Conservation (phyloP, 2,329 filamentous ascomycete genomes). For the Periconia sp. region DNA sequence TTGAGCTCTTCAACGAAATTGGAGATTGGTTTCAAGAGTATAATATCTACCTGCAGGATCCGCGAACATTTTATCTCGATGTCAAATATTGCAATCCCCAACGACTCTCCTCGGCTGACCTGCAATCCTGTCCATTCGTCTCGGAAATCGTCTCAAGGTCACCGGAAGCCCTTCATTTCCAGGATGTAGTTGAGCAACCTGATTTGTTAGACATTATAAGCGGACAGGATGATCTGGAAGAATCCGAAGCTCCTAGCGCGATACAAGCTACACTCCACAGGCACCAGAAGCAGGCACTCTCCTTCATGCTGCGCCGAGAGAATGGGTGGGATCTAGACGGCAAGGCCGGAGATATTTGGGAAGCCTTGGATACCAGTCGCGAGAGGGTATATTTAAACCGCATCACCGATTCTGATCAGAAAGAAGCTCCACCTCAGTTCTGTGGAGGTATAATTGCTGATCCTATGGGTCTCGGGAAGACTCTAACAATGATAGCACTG, state of each 20-base stretch:
- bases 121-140: conserved; percentile 8
- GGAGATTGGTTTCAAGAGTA: conserved; percentile 30
- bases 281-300: conserved; percentile 19
- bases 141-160: conserved; percentile 22
- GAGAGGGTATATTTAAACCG: conserved; percentile 12
- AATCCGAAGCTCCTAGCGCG: not conserved
- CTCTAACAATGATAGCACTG: conserved; percentile 23
- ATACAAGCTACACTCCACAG: not conserved
- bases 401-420: conserved; percentile 12
- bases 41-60: conserved; percentile 21
- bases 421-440: conserved; percentile 10
- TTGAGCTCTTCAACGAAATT: conserved; percentile 24
- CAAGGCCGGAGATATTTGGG: conserved; percentile 13
- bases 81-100: conserved; percentile 20
- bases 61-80: conserved; percentile 12
- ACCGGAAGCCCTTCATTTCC: conserved; percentile 6
- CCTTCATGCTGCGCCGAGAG: conserved; percentile 17
- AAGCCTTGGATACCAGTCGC: conserved; percentile 6
- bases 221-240: conserved; percentile 9
- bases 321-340: conserved; percentile 11
- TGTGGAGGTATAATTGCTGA: conserved; percentile 24
- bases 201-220: conserved; percentile 11
- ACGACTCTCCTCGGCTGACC: conserved; percentile 8
- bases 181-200: conserved; percentile 7
- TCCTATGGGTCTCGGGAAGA: conserved; percentile 26